A percentile compares a stretch with the other conserved stretches of the same genome.
Conservation (phyloP, 768 basidiomycete species). For the Cystofilobasidium capitatum region DNA sequence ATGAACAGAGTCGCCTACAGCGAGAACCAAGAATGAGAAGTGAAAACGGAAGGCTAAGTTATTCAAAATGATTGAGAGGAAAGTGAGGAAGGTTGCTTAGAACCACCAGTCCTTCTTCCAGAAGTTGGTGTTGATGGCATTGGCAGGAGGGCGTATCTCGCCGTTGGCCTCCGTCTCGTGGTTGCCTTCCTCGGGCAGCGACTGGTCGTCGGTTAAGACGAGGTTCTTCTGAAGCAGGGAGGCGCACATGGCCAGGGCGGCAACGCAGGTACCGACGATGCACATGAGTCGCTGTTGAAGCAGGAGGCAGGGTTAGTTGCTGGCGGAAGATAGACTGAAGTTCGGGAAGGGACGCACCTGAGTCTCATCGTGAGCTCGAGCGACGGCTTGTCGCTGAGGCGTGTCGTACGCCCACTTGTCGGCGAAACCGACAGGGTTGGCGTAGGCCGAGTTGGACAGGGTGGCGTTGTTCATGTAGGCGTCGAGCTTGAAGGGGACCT, state of each 20-base stretch:
- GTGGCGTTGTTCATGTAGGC: conserved; percentile 33
- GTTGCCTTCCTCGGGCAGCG: conserved; percentile 26
- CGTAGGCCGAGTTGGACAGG: conserved; percentile 33
- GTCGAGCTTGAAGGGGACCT: conserved; percentile 32
- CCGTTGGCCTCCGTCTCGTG: background rate
- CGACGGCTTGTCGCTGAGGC: conserved; percentile 31
- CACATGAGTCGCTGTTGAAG: conserved; percentile 29
- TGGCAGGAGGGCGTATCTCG: no score
- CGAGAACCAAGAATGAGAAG: no score
- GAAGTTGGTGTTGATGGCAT: no score
- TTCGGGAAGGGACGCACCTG: conserved; percentile 29
- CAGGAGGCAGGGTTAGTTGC: background rate
- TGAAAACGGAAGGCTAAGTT: no score
- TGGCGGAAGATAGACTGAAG: background rate
- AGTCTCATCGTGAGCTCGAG: conserved; percentile 38
- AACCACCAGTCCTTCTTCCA: background rate
- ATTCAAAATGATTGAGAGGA: no score
- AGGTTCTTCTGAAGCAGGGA: conserved; percentile 31
- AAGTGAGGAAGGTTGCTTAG: no score
- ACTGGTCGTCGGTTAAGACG: conserved; percentile 30
- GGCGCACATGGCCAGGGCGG: conserved; percentile 24
- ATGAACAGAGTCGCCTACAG: no score
- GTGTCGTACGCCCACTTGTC: conserved; percentile 31
- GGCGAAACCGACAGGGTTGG: conserved; percentile 34
- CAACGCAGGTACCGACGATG: conserved; percentile 31